These are phyloP conservation scores for Alternaria sp. DNA, from an alignment of 2,329 filamentous ascomycete genomes.

Conservation along the genomic window DNA sequence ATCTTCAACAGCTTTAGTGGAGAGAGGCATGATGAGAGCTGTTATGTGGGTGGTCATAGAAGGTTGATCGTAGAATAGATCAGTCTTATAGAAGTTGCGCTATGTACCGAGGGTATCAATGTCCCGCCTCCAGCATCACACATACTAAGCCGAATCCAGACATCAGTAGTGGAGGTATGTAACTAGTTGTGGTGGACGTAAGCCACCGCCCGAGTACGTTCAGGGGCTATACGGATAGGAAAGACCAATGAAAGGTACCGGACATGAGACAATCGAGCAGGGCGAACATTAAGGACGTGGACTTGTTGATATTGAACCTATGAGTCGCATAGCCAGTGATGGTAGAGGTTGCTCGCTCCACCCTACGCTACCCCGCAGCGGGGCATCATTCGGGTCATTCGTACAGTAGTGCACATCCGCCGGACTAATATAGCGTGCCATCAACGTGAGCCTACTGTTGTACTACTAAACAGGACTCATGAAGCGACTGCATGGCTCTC, in stretches of 20 bases:
- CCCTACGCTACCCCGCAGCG: constrained; percentile 5
- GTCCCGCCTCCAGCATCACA: not conserved
- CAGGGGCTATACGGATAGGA: not conserved
- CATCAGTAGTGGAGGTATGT: not conserved
- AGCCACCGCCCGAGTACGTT: not conserved
- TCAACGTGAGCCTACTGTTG: not conserved
- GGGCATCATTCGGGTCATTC: not conserved
- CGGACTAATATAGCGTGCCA: not conserved
- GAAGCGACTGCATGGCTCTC: not conserved
- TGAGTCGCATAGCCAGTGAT: not conserved
- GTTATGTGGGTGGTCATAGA: not conserved
- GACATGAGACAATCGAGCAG: not conserved
- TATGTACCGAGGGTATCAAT: not conserved
- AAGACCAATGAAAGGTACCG: not conserved
- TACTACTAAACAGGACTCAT: not conserved
- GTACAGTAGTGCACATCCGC: not conserved
- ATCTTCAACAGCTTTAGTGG: constrained; percentile 32
- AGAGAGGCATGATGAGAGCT: constrained; percentile 37
- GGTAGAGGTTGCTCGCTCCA: not conserved
- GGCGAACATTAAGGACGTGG: not conserved
- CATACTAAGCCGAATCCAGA: not conserved
- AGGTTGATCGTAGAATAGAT: not conserved
- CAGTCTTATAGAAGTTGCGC: not conserved
- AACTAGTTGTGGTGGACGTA: not conserved
- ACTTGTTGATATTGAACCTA: not conserved